Base-by-base conservation (phyloP, 768 basidiomycete genomes). In the Suillus fuscotomentosus region DNA sequence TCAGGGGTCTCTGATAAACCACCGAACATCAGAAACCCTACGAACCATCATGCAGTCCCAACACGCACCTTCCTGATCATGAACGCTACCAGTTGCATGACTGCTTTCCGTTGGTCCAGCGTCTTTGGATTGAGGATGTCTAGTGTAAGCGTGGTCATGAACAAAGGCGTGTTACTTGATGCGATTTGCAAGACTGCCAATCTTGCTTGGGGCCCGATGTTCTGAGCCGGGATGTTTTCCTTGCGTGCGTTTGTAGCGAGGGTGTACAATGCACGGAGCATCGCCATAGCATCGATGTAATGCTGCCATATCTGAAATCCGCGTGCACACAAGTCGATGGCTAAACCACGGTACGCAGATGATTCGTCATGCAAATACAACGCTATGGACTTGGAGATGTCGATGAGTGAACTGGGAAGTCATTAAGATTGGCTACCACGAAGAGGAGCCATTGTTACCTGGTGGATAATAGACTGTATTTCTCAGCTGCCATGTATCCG, bases 241-340 rank as follows among this genome's bases (percentile, higher is more conserved):
- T 93, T 92, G 36, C 84, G 82, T 36, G 83, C 75, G 62, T 79
- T 87, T 3, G 94, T 94, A 0, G 95, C 90, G 31, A 97, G 82
- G 20, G 79, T 82, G 73, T 96, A 97, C 13, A 99, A 82, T 1
- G 89, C 84, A 6, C 97, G 88, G 20, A 99, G 79, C 62, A 97
- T 88, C 64, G 90, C 89, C 81, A 95, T 91, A 0, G 95, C 87
- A 68, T 99, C 95, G 64, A 95, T 83, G 69, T 95, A 95, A 68
- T 94, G 88, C 71, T 97, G 95, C 95, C 96, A 99, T 57, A 96
- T 87, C 53, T 90, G 85, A 72, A 98, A 99, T 0, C 97, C 97
- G 53, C 92, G 88, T 2, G 92, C 89, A 69, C 93, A 95, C 11
- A 98, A 81, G 70, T 99, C 97, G 67, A 97, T 88, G 0, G 92